These are phyloP conservation scores for Xylaria acuta DNA, from an alignment of 495 filamentous ascomycete species.

Conservation along the genomic window DNA sequence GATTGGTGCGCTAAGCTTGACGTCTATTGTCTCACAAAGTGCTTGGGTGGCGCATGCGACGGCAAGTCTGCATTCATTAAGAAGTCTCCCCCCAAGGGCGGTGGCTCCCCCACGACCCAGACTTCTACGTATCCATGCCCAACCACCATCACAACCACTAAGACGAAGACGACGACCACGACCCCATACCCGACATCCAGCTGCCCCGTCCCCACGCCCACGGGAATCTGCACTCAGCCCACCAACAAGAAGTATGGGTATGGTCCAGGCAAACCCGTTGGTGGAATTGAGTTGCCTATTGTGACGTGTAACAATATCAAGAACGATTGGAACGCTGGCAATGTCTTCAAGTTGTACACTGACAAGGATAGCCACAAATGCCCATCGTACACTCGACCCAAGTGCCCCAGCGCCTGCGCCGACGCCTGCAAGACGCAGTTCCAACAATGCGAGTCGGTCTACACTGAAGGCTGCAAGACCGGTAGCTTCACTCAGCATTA, in stretches of 20 bases:
- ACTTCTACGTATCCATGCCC: conserved; percentile 44
- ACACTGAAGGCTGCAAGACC: conserved; percentile 50
- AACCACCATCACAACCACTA: conserved; percentile 37
- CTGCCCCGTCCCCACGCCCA: conserved; percentile 50
- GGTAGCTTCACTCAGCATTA: conserved; percentile 36
- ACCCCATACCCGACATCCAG: conserved; percentile 29
- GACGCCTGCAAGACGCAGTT: conserved; percentile 59
- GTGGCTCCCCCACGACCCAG: conserved; percentile 28
- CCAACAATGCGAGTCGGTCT: conserved; percentile 50
- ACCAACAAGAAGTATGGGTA: conserved; percentile 46
- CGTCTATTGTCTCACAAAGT: conserved; percentile 45
- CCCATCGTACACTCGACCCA: conserved; percentile 41
- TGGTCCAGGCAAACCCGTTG: conserved; percentile 51
- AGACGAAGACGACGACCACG: conserved; percentile 26
- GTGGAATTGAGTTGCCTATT: conserved; percentile 52
- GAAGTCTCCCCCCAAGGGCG: conserved; percentile 46
- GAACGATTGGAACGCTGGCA: conserved; percentile 38
- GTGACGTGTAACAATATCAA: conserved; percentile 58
- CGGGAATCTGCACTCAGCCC: conserved; percentile 54
- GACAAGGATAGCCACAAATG: conserved; percentile 44
- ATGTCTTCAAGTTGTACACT: conserved; percentile 57
- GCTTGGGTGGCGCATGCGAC: conserved; percentile 34
- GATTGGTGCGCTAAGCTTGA: conserved; percentile 50
- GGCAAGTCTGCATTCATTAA: conserved; percentile 45
- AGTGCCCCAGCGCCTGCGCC: conserved; percentile 44